Percentiles rank a stretch among this genome's conserved stretches.
phyloP scores from a whole-genome alignment of 2,329 filamentous ascomycete species.

The Phialophora macrospora region DNA sequence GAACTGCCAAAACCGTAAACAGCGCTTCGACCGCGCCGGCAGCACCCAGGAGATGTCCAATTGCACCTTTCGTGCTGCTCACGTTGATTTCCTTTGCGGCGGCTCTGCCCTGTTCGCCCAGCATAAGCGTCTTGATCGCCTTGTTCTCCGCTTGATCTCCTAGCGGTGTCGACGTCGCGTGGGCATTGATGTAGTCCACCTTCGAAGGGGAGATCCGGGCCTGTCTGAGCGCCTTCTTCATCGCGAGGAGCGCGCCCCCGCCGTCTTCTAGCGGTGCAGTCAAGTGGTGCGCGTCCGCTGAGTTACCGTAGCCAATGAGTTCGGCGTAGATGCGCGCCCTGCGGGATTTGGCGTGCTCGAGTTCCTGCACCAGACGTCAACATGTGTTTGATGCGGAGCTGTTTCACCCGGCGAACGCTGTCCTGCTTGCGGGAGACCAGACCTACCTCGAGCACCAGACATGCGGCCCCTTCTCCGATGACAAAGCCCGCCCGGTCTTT shows the following conservation, averaged over 20 bases:
- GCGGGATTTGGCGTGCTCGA: conserved; percentile 81
- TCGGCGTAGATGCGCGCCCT: conserved; percentile 87
- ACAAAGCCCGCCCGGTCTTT: conserved; percentile 80
- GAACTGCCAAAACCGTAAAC: conserved; percentile 78
- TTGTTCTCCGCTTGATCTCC: conserved; percentile 87
- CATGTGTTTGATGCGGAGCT: background rate
- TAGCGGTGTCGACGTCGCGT: conserved; percentile 70
- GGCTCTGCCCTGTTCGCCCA: conserved; percentile 70
- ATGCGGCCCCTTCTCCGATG: conserved; percentile 87
- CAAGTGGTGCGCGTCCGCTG: conserved; percentile 90
- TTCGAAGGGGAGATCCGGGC: conserved; percentile 69
- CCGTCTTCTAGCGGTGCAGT: conserved; percentile 87
- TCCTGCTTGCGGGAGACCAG: background rate
- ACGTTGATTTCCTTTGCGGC: conserved; percentile 72
- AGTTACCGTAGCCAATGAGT: conserved; percentile 84
- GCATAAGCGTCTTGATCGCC: conserved; percentile 78
- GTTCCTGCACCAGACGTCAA: conserved; percentile 58
- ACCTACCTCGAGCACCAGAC: conserved; percentile 76
- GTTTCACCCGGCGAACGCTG: background rate
- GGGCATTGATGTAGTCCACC: conserved; percentile 93
- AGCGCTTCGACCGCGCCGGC: conserved; percentile 89
- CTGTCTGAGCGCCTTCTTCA: conserved; percentile 79
- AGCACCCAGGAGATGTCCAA: conserved; percentile 89
- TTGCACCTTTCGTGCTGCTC: conserved; percentile 91
- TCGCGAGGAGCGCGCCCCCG: conserved; percentile 78